A percentile compares a stretch with the other conserved stretches of the same genome.
Conservation (phyloP, 1,139 yeast genomes). For the Geotrichum phurueaensis region DNA sequence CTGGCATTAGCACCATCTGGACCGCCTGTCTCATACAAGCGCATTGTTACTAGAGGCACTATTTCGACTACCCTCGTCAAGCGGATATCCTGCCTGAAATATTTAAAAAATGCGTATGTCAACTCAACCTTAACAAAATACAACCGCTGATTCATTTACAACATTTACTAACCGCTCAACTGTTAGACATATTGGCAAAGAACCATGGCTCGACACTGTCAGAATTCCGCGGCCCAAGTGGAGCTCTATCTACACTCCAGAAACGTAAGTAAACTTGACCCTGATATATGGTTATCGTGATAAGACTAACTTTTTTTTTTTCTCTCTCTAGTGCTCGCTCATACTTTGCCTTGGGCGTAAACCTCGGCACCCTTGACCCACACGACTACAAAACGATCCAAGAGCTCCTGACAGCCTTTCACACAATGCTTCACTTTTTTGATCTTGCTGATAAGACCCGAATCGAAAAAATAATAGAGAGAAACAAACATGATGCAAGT, state of each 20-base stretch:
- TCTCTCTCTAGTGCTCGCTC: constrained; percentile 8
- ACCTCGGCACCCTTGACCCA: constrained; percentile 2
- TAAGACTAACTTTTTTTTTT: neutral
- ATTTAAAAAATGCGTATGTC: constrained; percentile 13
- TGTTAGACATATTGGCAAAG: constrained; percentile 12
- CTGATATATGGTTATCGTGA: neutral
- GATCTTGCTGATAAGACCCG: constrained; percentile 3
- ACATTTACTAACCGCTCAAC: neutral
- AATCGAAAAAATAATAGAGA: neutral
- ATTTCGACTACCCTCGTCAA: neutral
- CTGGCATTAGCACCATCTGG: constrained; percentile 6
- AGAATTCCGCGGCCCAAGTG: constrained; percentile 5
- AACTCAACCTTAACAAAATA: neutral
- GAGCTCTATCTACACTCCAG: constrained; percentile 2
- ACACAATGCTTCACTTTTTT: constrained; percentile 2
- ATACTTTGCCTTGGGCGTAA: constrained; percentile 10
- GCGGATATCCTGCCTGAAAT: constrained; percentile 10
- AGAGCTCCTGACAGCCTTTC: constrained; percentile 4
- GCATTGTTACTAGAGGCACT: neutral
- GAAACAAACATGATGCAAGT: neutral
- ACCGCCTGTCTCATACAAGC: neutral
- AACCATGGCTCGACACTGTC: constrained; percentile 12
- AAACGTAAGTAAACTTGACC: constrained; percentile 1
- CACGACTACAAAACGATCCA: neutral
- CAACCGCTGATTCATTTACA: neutral